Base-by-base conservation (phyloP, 257 asterid genomes). In the Phtheirospermum japonicum region DNA sequence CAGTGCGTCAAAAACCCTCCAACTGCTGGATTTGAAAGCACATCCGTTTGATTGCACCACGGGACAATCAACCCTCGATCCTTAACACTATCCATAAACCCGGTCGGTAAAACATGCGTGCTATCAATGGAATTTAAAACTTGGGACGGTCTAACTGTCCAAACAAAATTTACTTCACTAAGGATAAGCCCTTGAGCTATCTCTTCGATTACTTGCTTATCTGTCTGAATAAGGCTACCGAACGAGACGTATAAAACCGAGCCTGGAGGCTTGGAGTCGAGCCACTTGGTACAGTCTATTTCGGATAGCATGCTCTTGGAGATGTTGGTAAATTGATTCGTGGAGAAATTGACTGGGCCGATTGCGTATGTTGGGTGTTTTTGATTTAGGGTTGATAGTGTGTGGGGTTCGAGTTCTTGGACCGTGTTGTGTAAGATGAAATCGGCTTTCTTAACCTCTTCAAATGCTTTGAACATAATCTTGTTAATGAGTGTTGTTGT, bases 371-470 rank as follows among this genome's bases (percentile, higher is more conserved):
- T 65, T 18, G 73, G 73, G 0, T 65, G 67, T 32, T 64, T 68
- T 31, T 64, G 46, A 67, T 59, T 57, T 23, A 77, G 65, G 59
- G 39, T n/a, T 43, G 85, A 74, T 7, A 83, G 34, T 0, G 87
- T 71, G 4, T 79, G 66, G 17, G 50, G n/a, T 61, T 83, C 91
- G 8, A 86, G 81, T 19, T 86, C 91, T n/a, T n/a, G n/a, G n/a
- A n/a, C n/a, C n/a, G n/a, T n/a, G n/a, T n/a, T n/a, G n/a, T n/a
- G n/a, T n/a, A 83, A 54, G 33, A 81, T 71, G n/a, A 86, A 68
- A 65, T 86, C 95, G 5, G 91, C 85, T 4, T 67, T 74, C 31
- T 71, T 75, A 2, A 79, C 80, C 7, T 71, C 82, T 6, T 63
- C 71, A 9, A 79, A 86, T 7, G 82, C 82, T 32, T 11, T 62